Conservation (phyloP, 2,329 filamentous ascomycete species). For the Neopestalotiopsis sp. region DNA sequence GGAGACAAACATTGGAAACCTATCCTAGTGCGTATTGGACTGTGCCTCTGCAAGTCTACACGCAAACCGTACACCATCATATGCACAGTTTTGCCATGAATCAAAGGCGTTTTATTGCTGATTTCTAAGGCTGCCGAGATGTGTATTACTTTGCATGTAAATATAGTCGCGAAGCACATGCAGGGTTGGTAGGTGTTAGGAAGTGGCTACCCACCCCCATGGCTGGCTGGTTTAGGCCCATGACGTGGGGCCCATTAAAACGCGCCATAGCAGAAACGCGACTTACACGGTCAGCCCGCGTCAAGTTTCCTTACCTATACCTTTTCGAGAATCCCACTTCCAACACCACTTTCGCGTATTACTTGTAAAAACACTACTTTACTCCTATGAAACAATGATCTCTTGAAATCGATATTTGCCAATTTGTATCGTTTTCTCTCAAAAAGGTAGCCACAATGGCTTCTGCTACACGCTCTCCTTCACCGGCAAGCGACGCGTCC, state of each 20-base stretch:
- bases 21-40: no score
- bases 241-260: slow-evolving; percentile 18
- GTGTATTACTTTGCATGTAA: background rate
- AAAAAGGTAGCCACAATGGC: slow-evolving; percentile 47
- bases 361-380: slow-evolving; percentile 18
- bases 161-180: background rate
- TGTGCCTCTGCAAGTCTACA: no score
- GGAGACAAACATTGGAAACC: no score
- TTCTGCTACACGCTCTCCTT: slow-evolving; percentile 49
- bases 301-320: slow-evolving; percentile 15
- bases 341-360: slow-evolving; percentile 19
- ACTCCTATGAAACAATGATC: slow-evolving; percentile 23
- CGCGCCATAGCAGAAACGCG: slow-evolving; percentile 19
- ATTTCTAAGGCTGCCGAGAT: no score
- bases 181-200: no score
- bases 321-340: slow-evolving; percentile 18
- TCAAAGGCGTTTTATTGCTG: no score
- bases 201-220: background rate
- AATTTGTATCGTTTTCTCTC: slow-evolving; percentile 20
- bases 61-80: no score
- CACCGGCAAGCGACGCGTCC: slow-evolving; percentile 47
- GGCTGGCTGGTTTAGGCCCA: background rate
- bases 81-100: no score
- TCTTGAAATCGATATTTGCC: slow-evolving; percentile 22
- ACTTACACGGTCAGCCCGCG: slow-evolving; percentile 21